Base-by-base conservation (phyloP, 768 basidiomycete species). In the Heimioporus sp. region DNA sequence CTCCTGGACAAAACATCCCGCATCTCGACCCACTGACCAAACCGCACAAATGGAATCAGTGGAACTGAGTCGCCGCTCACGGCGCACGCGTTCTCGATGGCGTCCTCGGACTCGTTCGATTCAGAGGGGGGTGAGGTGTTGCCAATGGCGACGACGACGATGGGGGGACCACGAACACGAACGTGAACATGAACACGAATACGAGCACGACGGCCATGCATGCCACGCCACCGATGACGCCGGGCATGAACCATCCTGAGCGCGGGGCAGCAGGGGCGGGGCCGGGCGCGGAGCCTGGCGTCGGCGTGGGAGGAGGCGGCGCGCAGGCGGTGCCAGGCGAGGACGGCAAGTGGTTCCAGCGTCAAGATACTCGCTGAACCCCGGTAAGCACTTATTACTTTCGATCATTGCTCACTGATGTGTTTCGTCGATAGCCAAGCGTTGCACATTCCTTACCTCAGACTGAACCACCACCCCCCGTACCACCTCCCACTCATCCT, bases 281-380 rank as follows among this genome's bases (percentile, higher is more conserved):
- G 5, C 51, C 20, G 11, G 47, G 30, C 3, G 37, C 48, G 20
- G 62, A 20, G 55, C 30, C 10, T 4, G 36, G 38, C 35, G 11
- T 12, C 9, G 45, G 20, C 6, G 10, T 1, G 4, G 5, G 4
- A 5, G 36, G 2, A 19, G 58, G 47, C n/a, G n/a, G n/a, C n/a
- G n/a, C n/a, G 28, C 55, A 58, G n/a, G 59, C 72, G 5, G 47
- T 45, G 21, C n/a, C n/a, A n/a, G 78, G 73, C 5, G 86, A 88
- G 52, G 92, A 96, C 48, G 87, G 90, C 28, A 90, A 91, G 67
- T 98, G 94, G 93, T 98, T 98, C 84, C 93, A 94, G 60, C n/a
- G n/a, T n/a, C n/a, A n/a, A n/a, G n/a, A n/a, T n/a, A n/a, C n/a
- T n/a, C n/a, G n/a, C n/a, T n/a, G n/a, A n/a, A n/a, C n/a, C n/a